Conservation (phyloP, 805 yeast genomes). For the Ogataea paradorogensis region DNA sequence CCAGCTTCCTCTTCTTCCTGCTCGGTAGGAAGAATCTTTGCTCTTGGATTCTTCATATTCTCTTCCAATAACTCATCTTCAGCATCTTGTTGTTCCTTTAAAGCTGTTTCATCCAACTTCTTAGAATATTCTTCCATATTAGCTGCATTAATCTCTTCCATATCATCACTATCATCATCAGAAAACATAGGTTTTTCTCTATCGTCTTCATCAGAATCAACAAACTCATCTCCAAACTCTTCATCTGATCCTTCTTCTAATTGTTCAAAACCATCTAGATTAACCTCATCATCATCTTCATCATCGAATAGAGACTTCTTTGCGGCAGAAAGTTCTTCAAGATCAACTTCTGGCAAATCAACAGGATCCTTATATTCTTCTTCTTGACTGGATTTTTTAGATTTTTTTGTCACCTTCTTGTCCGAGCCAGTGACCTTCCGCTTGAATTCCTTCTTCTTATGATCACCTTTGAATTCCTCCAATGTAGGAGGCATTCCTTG, state of each 20-base stretch:
- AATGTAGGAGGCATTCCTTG: constrained; percentile 89
- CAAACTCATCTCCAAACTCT: constrained; percentile 37
- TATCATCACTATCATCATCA: constrained; percentile 68
- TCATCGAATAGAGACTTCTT: constrained; percentile 78
- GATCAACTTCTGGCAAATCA: constrained; percentile 62
- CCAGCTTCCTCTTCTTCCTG: constrained; percentile 59
- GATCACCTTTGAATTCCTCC: constrained; percentile 67
- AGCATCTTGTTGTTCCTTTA: constrained; percentile 59
- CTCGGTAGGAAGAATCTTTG: constrained; percentile 68
- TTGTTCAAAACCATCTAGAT: constrained; percentile 33
- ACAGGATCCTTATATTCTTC: constrained; percentile 37
- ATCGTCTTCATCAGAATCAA: constrained; percentile 57
- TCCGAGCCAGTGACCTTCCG: constrained; percentile 25
- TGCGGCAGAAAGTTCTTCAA: constrained; percentile 63
- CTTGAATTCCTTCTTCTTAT: constrained; percentile 39
- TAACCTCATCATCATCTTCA: constrained; percentile 43
- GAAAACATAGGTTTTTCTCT: constrained; percentile 74
- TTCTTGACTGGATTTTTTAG: constrained; percentile 26
- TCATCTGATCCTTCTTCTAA: constrained; percentile 45
- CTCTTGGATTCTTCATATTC: constrained; percentile 64
- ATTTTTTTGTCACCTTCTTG: constrained; percentile 32
- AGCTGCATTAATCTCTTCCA: constrained; percentile 71
- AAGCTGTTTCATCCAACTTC: constrained; percentile 57
- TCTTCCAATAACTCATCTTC: constrained; percentile 60
- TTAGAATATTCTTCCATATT: constrained; percentile 79